These are phyloP conservation scores for Avena eriantha DNA, from an alignment of 176 grass and related monocot genomes.

Conservation along the genomic window DNA sequence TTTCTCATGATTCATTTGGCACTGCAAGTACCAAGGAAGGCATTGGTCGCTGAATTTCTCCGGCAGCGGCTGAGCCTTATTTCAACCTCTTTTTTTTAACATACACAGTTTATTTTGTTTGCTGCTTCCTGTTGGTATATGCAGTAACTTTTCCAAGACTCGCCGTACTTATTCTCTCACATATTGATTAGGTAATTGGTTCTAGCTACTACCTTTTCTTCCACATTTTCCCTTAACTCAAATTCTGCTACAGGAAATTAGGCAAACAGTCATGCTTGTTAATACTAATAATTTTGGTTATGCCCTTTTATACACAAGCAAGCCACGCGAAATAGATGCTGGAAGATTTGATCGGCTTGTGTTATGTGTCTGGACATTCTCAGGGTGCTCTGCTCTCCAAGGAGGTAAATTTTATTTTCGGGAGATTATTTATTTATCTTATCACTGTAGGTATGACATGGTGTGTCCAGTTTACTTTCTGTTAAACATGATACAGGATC, in stretches of 20 bases:
- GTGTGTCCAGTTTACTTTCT: not conserved
- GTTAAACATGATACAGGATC: not conserved
- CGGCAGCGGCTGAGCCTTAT: too few relatives aligned
- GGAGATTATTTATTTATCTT: not conserved
- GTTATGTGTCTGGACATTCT: conserved; percentile 93
- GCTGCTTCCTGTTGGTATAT: too few relatives aligned
- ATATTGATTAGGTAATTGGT: not conserved
- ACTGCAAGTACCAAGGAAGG: too few relatives aligned
- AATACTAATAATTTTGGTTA: conserved; percentile 12
- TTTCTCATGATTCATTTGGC: too few relatives aligned
- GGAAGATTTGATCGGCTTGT: conserved; percentile 93
- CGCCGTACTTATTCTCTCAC: not conserved
- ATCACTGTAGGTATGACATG: conserved; percentile 8
- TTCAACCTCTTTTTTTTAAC: too few relatives aligned
- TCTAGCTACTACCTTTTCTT: not conserved
- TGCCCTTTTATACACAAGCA: conserved; percentile 53
- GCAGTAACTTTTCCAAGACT: too few relatives aligned
- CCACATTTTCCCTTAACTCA: not conserved
- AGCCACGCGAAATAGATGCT: conserved; percentile 80
- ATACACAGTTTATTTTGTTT: too few relatives aligned
- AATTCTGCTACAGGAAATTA: not conserved
- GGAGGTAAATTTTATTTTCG: conserved; percentile 49
- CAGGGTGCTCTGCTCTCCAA: conserved; percentile 57
- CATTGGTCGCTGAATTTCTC: too few relatives aligned
- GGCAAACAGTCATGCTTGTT: not conserved